Evolutionary conservation across 2,329 filamentous ascomycete genomes (phyloP), one percentile per base, ranked within the genome.

Genomic region (Sporothrix inflata): DNA sequence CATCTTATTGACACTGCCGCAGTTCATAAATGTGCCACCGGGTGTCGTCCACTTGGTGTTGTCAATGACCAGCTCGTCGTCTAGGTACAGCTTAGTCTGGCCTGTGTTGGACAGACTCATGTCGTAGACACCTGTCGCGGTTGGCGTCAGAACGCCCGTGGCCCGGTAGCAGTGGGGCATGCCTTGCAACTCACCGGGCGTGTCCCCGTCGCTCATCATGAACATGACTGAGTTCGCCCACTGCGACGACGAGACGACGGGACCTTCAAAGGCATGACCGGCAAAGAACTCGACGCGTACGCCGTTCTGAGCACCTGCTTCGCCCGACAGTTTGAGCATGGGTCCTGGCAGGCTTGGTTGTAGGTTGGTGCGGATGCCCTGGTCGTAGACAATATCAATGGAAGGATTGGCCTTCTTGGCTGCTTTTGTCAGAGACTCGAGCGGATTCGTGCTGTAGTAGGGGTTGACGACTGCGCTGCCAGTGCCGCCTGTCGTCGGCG

Each of bases 1-100:
- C 38, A 73, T 51, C n/a, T 55, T 30, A 55, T 76, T 73, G 47
- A 63, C 73, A 45, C 74, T 75, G 49, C 75, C 74, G 65, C 74
- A 75, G 70, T 75, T 75, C 71, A 76, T 75, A 42, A 75, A 75
- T 4, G 73, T 74, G 45, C 71, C 83, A 38, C 83, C 82, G 66
- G 83, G 79, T 49, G 82, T 79, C 2, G 78, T 82, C 83, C 83
- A 84, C 70, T 83, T 78, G 79, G 81, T 83, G 73, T 83, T 84
- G 72, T 84, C 82, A 72, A 84, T 83, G 63, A 84, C 78, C 1
- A 84, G 76, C 69, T 81, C 76, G n/a, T 81, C 81, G 63, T 84
- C 78, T 49, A 85, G 74, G 30, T 47, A 75, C 11, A 76, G 65
- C 69, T 61, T 65, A 1, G 74, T 51, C 24, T 74, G 53, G 14